A percentile compares a stretch with the other conserved stretches of the same genome.
These are phyloP conservation scores for Pulveroboletus sp. DNA, from an alignment of 768 basidiomycete genomes.

Conservation along the genomic window DNA sequence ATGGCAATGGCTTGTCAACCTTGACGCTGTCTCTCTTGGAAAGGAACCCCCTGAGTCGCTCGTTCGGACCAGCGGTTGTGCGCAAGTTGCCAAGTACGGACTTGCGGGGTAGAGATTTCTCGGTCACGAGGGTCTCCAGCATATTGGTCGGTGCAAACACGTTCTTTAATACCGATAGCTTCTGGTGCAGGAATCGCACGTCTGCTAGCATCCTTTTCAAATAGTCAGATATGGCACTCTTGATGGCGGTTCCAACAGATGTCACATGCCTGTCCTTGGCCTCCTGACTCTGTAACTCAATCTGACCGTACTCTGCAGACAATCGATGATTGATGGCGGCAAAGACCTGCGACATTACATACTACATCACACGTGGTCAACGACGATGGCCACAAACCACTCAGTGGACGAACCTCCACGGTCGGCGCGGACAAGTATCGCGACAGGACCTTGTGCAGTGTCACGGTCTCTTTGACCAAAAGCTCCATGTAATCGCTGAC, in stretches of 20 bases:
- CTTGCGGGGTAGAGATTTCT: constrained; percentile 58
- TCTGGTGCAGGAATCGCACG: constrained; percentile 69
- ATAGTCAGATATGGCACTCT: constrained; percentile 13
- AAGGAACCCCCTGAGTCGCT: constrained; percentile 37
- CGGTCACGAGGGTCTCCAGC: constrained; percentile 81
- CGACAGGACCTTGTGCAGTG: constrained; percentile 91
- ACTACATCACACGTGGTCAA: constrained; percentile 39
- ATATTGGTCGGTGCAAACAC: constrained; percentile 67
- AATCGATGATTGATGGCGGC: constrained; percentile 89
- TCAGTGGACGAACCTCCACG: constrained; percentile 60
- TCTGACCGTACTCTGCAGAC: constrained; percentile 76
- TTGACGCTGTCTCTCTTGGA: constrained; percentile 24
- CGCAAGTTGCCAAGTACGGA: constrained; percentile 25
- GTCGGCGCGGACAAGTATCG: constrained; percentile 76
- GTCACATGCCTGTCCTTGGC: constrained; percentile 73
- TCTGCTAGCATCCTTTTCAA: constrained; percentile 69
- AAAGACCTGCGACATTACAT: constrained; percentile 93
- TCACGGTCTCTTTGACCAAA: constrained; percentile 91
- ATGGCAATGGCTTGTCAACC: constrained; percentile 27
- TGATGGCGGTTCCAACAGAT: constrained; percentile 2
- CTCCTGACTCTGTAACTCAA: constrained; percentile 77
- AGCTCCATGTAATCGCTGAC: constrained; percentile 90
- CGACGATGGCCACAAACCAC: constrained; percentile 7
- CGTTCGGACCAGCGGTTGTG: constrained; percentile 26
- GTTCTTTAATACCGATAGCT: constrained; percentile 70